These are phyloP conservation scores for Boechera stricta DNA, from an alignment of 345 rosid species.

Conservation along the genomic window DNA sequence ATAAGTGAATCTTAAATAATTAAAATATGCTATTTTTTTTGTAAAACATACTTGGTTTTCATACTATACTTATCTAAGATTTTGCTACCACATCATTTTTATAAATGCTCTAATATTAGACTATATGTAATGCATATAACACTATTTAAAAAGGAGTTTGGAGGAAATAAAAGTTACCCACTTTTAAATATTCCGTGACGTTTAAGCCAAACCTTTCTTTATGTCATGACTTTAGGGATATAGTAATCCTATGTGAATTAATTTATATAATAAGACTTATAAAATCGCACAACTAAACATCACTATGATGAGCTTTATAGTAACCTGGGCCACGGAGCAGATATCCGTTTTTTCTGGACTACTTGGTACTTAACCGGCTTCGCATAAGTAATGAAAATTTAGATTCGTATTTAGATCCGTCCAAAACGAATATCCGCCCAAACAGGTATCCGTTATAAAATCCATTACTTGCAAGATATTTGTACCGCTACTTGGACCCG, in stretches of 20 bases:
- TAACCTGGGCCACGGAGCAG: too few species aligned
- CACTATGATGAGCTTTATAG: background rate
- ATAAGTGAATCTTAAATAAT: too few species aligned
- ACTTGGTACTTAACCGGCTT: too few species aligned
- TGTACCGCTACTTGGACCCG: too few species aligned
- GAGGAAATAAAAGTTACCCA: conserved; percentile 18
- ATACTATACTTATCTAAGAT: background rate
- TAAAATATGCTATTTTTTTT: too few species aligned
- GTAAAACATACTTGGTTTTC: background rate
- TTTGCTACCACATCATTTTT: background rate
- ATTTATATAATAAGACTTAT: background rate
- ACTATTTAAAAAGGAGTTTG: background rate
- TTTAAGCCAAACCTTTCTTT: conserved; percentile 31
- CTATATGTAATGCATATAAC: background rate
- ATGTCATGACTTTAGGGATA: background rate
- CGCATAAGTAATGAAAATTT: too few species aligned
- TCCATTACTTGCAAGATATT: too few species aligned
- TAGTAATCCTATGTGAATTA: background rate
- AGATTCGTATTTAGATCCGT: too few species aligned
- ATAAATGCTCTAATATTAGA: background rate
- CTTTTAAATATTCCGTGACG: conserved; percentile 35
- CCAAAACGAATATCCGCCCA: too few species aligned
- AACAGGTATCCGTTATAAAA: too few species aligned
- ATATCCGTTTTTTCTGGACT: too few species aligned
- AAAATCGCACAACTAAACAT: conserved; percentile 1